Conservation (phyloP, 495 filamentous ascomycete species). For the Aspergillus bridgeri region DNA sequence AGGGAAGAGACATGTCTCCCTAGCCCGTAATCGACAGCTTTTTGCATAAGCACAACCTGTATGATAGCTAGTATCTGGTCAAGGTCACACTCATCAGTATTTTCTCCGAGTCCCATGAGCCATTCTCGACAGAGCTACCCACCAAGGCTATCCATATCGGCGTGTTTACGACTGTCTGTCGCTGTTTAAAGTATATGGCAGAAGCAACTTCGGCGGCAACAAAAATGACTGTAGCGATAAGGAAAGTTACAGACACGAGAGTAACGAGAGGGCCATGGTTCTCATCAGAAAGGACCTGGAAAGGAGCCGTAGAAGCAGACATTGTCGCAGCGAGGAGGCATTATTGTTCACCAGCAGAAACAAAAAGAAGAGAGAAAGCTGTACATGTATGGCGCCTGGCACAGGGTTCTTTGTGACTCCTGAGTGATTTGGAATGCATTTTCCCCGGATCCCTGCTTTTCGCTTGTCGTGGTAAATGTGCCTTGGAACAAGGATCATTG, state of each 20-base stretch:
- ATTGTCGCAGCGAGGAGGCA: conserved; percentile 10
- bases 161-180: conserved; percentile 22
- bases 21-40: conserved; percentile 26
- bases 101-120: background rate
- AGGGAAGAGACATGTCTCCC: conserved; percentile 21
- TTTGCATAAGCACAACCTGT: conserved; percentile 24
- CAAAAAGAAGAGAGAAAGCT: background rate
- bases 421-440: background rate
- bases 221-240: conserved; percentile 25
- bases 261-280: conserved; percentile 24
- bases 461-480: background rate
- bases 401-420: background rate
- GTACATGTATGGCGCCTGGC: background rate
- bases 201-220: conserved; percentile 23
- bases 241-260: conserved; percentile 21
- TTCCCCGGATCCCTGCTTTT: background rate
- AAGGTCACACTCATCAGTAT: conserved; percentile 32
- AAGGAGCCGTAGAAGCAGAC: conserved; percentile 16
- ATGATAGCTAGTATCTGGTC: conserved; percentile 24
- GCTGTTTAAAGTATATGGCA: conserved; percentile 28
- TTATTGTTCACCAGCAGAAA: conserved; percentile 1
- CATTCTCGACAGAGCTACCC: conserved; percentile 6
- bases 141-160: conserved; percentile 32
- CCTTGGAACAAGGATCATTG: background rate
- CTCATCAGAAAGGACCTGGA: conserved; percentile 17